These are phyloP conservation scores for Solanum lycopersicoides DNA, from an alignment of 257 asterid genomes.

Conservation along the genomic window DNA sequence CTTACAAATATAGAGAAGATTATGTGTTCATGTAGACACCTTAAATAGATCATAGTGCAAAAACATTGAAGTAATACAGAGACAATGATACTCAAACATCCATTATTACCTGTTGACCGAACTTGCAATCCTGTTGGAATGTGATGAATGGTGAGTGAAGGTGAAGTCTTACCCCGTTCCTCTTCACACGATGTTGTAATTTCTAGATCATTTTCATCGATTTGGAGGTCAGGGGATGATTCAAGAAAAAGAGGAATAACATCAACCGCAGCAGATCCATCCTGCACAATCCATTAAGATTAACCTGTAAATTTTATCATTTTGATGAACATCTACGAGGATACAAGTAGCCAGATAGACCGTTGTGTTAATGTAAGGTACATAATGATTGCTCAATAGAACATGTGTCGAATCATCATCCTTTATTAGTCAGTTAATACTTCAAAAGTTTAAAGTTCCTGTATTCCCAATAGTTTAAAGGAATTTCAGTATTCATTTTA, in stretches of 20 bases:
- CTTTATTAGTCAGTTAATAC: neutral
- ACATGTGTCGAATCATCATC: neutral
- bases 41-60: neutral
- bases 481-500: neutral
- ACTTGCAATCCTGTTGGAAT: constrained; percentile 59
- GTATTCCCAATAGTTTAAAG: neutral
- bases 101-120: constrained; percentile 47
- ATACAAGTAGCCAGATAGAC: neutral
- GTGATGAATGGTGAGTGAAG: constrained; percentile 51
- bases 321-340: neutral
- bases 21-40: neutral
- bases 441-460: neutral
- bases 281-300: constrained; percentile 17
- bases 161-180: constrained; percentile 5
- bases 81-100: neutral
- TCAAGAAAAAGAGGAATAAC: constrained; percentile 80
- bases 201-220: constrained; percentile 39
- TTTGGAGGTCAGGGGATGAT: constrained; percentile 39
- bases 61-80: neutral
- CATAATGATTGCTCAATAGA: neutral
- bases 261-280: constrained; percentile 45
- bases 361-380: neutral
- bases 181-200: constrained; percentile 21
- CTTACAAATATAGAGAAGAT: neutral
- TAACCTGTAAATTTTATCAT: neutral